Evolutionary conservation across 768 basidiomycete species (phyloP).

Genomic region (Termitomyces sp.): DNA sequence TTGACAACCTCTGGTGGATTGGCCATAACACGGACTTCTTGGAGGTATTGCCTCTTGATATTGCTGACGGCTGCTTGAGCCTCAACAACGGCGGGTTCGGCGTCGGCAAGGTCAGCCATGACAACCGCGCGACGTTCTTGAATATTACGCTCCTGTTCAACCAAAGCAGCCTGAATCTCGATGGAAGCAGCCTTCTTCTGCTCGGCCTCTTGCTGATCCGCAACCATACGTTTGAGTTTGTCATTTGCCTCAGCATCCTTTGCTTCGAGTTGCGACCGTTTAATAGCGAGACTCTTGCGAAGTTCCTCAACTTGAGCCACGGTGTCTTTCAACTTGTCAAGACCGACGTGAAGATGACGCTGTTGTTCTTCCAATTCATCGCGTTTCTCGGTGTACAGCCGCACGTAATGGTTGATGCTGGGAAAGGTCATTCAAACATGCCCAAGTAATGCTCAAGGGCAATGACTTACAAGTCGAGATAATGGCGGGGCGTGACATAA

Average conservation of each 20-base stretch:
- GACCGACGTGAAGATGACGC: constrained; percentile 94
- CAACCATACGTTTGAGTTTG: constrained; percentile 95
- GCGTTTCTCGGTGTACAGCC: constrained; percentile 91
- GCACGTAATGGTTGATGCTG: constrained; percentile 96
- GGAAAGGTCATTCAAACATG: constrained; percentile 7
- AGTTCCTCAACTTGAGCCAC: constrained; percentile 97
- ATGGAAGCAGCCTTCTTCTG: constrained; percentile 97
- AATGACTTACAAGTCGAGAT: constrained; percentile 89
- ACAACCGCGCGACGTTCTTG: constrained; percentile 85
- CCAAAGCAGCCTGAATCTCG: constrained; percentile 90
- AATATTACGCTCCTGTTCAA: constrained; percentile 86
- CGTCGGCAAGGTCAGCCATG: constrained; percentile 93
- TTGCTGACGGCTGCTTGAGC: constrained; percentile 95
- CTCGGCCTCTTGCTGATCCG: constrained; percentile 98
- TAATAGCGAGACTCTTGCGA: constrained; percentile 90
- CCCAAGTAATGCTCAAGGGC: constrained; percentile 1
- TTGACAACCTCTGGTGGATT: constrained; percentile 98
- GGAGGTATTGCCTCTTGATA: constrained; percentile 92
- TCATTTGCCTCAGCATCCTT: constrained; percentile 96
- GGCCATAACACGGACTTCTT: constrained; percentile 97
- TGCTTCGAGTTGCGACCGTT: constrained; percentile 86
- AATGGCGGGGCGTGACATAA: constrained; percentile 96
- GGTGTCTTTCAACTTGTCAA: constrained; percentile 94
- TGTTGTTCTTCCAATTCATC: constrained; percentile 98
- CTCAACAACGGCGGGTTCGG: constrained; percentile 94